Conservation (phyloP, 2,329 filamentous ascomycete genomes). For the Escovopsis sp. region DNA sequence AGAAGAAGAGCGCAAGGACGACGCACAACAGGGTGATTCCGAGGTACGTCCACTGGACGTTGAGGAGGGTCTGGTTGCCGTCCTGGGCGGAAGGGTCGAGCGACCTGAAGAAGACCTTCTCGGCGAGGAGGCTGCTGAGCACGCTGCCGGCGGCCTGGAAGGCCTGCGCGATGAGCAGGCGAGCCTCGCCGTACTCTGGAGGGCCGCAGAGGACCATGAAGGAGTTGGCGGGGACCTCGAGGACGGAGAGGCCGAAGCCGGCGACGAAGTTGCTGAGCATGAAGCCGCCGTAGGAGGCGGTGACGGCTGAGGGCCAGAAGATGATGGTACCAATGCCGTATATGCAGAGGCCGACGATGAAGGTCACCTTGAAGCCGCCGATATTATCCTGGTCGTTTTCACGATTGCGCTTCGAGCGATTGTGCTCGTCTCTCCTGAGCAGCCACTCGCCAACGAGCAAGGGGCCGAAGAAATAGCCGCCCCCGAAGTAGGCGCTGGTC, state of each 20-base stretch:
- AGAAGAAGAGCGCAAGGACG: conserved; percentile 51
- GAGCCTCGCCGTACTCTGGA: conserved; percentile 54
- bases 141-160: conserved; percentile 64
- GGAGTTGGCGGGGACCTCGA: conserved; percentile 71
- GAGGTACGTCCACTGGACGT: conserved; percentile 78
- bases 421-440: conserved; percentile 50
- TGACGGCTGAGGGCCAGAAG: conserved; percentile 69
- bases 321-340: conserved; percentile 68
- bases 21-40: conserved; percentile 63
- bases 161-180: conserved; percentile 60
- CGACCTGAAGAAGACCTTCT: conserved; percentile 56
- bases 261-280: conserved; percentile 60
- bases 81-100: conserved; percentile 24
- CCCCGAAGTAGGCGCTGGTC: conserved; percentile 55
- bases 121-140: conserved; percentile 55
- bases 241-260: conserved; percentile 58
- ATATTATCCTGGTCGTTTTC: conserved; percentile 27
- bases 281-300: conserved; percentile 63
- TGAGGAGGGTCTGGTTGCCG: conserved; percentile 38
- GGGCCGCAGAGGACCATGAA: conserved; percentile 60
- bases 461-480: conserved; percentile 54
- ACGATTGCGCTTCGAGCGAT: conserved; percentile 26
- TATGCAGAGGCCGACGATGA: conserved; percentile 60
- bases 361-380: conserved; percentile 63
- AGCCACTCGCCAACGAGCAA: conserved; percentile 55